Conservation (phyloP, 305 asterid genomes). For the Fraxinus greggii region DNA sequence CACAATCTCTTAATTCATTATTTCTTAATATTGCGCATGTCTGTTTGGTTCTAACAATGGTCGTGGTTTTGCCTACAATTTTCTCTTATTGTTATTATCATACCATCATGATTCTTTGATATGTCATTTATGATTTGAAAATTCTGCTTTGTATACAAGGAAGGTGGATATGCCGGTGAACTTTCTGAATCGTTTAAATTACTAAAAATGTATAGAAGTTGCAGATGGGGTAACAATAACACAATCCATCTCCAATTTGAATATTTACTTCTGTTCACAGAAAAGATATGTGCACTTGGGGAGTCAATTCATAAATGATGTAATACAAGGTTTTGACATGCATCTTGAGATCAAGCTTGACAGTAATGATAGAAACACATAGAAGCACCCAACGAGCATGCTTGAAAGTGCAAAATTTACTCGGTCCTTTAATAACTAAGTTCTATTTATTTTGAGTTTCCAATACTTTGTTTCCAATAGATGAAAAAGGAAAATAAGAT, state of each 20-base stretch:
- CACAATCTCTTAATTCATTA: neutral
- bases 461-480: neutral
- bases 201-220: neutral
- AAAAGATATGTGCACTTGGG: neutral
- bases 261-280: neutral
- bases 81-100: neutral
- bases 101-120: neutral
- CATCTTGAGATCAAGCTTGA: neutral
- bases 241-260: neutral
- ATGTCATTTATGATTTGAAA: neutral
- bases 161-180: neutral
- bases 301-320: neutral
- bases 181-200: conserved; percentile 1
- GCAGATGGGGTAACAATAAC: neutral
- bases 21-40: neutral
- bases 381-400: neutral
- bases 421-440: neutral
- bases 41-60: neutral
- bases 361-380: neutral
- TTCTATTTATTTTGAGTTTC: neutral
- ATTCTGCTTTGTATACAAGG: conserved; percentile 17
- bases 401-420: neutral
- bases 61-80: neutral
- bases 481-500: neutral
- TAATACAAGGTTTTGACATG: neutral